Evolutionary conservation across 2,329 filamentous ascomycete species (phyloP).

Genomic region (Lecanoromycetidae sp.): DNA sequence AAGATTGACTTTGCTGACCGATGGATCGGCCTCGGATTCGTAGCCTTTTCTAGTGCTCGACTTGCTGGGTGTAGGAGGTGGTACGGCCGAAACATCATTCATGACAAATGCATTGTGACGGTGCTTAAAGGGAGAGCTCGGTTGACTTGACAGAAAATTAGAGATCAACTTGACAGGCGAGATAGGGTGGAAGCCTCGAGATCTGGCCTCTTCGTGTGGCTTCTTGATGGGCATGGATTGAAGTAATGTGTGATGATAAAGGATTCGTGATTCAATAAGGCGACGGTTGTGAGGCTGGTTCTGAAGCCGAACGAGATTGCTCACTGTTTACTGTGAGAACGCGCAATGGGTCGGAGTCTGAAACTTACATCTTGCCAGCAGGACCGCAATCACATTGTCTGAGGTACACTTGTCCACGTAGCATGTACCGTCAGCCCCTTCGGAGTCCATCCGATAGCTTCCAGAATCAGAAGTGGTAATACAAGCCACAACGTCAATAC

Average conservation of each 20-base stretch:
- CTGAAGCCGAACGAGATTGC: slow-evolving; percentile 51
- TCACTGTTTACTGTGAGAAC: slow-evolving; percentile 41
- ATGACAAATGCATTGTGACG: slow-evolving; percentile 28
- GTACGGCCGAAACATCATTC: slow-evolving; percentile 34
- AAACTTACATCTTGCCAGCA: slow-evolving; percentile 33
- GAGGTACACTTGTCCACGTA: slow-evolving; percentile 61
- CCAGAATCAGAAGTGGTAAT: slow-evolving; percentile 44
- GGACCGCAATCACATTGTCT: slow-evolving; percentile 60
- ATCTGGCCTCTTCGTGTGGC: slow-evolving; percentile 47
- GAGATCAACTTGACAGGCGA: slow-evolving; percentile 87
- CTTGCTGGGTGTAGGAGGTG: slow-evolving; percentile 22
- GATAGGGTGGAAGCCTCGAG: slow-evolving; percentile 57
- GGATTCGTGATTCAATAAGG: slow-evolving; percentile 57
- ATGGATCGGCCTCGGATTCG: slow-evolving; percentile 19
- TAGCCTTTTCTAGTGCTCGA: not conserved
- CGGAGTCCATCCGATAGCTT: slow-evolving; percentile 44
- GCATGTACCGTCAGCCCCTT: slow-evolving; percentile 57
- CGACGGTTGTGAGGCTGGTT: slow-evolving; percentile 40
- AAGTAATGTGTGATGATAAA: slow-evolving; percentile 66
- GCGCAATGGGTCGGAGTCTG: slow-evolving; percentile 40
- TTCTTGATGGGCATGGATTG: slow-evolving; percentile 54
- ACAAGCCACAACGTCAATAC: slow-evolving; percentile 59
- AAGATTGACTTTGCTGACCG: slow-evolving; percentile 20
- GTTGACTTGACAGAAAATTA: slow-evolving; percentile 49
- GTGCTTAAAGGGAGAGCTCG: slow-evolving; percentile 25